Conservation (phyloP, 352 stramenopile species). For the Peronospora belbahrii region DNA sequence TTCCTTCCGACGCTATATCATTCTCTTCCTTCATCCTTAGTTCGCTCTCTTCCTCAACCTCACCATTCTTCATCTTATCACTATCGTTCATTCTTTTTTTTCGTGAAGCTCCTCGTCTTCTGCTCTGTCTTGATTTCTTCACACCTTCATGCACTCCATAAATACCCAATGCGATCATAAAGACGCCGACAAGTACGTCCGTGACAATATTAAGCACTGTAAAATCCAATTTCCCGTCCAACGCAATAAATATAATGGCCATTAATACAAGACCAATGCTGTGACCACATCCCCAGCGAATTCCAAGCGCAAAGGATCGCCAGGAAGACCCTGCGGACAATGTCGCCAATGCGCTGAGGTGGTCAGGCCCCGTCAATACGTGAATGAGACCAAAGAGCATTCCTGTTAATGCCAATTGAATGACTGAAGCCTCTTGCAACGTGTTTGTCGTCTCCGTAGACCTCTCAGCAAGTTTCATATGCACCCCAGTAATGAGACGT, state of each 20-base stretch:
- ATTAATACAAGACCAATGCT: constrained; percentile 75
- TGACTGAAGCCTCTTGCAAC: constrained; percentile 29
- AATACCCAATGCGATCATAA: constrained; percentile 52
- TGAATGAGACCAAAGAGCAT: constrained; percentile 61
- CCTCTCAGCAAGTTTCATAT: constrained; percentile 26
- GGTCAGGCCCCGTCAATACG: constrained; percentile 71
- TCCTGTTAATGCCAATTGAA: constrained; percentile 38
- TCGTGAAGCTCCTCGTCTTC: constrained; percentile 13
- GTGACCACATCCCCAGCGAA: constrained; percentile 87
- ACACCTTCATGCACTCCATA: constrained; percentile 65
- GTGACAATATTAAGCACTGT: constrained; percentile 45
- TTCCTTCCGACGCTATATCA: constrained; percentile 12
- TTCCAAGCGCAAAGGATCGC: constrained; percentile 68
- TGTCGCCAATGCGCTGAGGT: constrained; percentile 82
- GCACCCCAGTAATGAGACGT: constrained; percentile 29
- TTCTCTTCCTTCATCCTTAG: constrained; percentile 15
- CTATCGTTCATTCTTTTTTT: constrained; percentile 15
- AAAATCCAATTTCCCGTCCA: constrained; percentile 52
- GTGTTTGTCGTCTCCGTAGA: constrained; percentile 21
- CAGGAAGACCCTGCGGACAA: constrained; percentile 65
- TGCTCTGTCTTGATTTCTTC: constrained; percentile 34
- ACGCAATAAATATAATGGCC: constrained; percentile 54
- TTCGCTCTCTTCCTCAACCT: neutral
- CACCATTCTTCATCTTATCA: constrained; percentile 5
- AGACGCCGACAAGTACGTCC: constrained; percentile 54